Evolutionary conservation across 2,329 filamentous ascomycete species (phyloP), one percentile per base, ranked within the genome.

Genomic region (Cladobotryum protrusum): DNA sequence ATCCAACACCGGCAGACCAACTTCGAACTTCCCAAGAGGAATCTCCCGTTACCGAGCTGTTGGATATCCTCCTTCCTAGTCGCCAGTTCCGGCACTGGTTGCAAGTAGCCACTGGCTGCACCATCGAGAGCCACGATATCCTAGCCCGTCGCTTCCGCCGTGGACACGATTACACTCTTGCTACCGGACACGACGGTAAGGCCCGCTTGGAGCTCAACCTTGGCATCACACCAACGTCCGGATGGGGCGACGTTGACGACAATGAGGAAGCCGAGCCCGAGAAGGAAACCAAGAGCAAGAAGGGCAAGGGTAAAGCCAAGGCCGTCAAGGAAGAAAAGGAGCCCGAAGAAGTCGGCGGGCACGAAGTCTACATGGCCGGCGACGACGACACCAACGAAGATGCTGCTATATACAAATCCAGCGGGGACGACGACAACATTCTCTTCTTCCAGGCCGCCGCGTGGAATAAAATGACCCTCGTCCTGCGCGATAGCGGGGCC

Each of bases 381-480:
- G 87, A 91, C 45, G 87, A 90, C 36, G 85, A 85, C 18, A 73
- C 75, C 37, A 73, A 76, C 49, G 78, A 82, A 18, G 89, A 95
- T 66, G 91, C 92, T 1, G 93, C 93, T 8, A 79, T 99, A 45
- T 99, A 99, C 76, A 85, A 86, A 66, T 79, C 86, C 1, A 78
- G 79, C 46, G 78, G 82, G 37, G 92, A 95, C 48, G 91, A 96
- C 43, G 79, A 83, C 69, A 82, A 82, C 65, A 81, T 82, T 55
- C 71, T 83, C 43, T 82, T 82, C 68, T 81, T 79, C 72, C 79
- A 82, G 66, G 74, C 76, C 8, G 76, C 79, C 1, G 67, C 78
- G 14, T 99, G 93, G 93, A 97, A 97, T 68, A 89, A 87, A 56
- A 77, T 99, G 73, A 90, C 86, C 56, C 82, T 99, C 57, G 93